phyloP scores from a whole-genome alignment of 1,284 basidiomycete species.

The Apiotrichum siamense region DNA sequence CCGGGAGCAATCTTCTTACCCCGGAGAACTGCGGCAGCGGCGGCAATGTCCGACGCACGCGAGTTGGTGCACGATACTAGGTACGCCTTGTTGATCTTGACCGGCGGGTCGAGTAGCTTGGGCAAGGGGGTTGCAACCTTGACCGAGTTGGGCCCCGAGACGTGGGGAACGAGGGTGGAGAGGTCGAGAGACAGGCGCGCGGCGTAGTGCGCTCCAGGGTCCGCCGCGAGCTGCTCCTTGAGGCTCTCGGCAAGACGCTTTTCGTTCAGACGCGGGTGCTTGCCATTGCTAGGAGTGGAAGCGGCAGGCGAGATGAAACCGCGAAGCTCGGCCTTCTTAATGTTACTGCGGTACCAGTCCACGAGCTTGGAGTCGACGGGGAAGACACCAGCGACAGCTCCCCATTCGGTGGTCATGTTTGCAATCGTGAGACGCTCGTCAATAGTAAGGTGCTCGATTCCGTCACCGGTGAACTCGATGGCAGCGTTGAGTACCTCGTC shows the following conservation, averaged over 20 bases:
- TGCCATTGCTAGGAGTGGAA: constrained; percentile 38
- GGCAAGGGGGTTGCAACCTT: constrained; percentile 90
- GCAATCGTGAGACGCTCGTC: constrained; percentile 93
- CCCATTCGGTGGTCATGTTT: constrained; percentile 99
- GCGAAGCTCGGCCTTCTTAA: constrained; percentile 71
- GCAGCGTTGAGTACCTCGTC: constrained; percentile 98
- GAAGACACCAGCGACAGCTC: constrained; percentile 91
- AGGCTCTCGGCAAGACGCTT: constrained; percentile 64
- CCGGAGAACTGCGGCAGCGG: constrained; percentile 80
- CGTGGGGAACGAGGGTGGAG: constrained; percentile 86
- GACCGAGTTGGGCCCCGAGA: constrained; percentile 96
- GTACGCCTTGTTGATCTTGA: constrained; percentile 94
- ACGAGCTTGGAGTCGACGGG: constrained; percentile 79
- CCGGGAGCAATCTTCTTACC: constrained; percentile 79
- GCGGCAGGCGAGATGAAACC: constrained; percentile 55
- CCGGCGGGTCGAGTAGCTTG: constrained; percentile 63
- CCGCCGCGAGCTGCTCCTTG: constrained; percentile 58
- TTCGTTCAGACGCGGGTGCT: constrained; percentile 82
- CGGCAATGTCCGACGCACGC: constrained; percentile 86
- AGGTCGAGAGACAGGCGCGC: constrained; percentile 89
- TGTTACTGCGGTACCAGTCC: constrained; percentile 78
- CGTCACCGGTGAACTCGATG: constrained; percentile 94
- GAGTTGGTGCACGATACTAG: constrained; percentile 98
- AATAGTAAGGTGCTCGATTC: constrained; percentile 70
- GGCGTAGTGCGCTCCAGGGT: constrained; percentile 74